These are phyloP conservation scores for Eucalyptus polybractea DNA, from an alignment of 345 rosid genomes.

Conservation along the genomic window DNA sequence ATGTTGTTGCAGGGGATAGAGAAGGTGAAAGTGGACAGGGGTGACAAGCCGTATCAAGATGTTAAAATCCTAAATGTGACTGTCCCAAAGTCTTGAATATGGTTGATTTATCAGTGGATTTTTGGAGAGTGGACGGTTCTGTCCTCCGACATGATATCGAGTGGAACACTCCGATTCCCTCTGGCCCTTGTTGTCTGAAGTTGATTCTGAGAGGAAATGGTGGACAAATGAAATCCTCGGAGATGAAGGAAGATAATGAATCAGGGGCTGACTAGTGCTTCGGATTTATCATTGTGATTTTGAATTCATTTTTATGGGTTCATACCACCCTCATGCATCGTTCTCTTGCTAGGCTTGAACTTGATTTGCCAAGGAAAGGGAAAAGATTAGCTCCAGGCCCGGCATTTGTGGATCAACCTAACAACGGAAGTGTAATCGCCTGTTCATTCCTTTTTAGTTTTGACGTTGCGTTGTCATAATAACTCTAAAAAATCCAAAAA, in stretches of 20 bases:
- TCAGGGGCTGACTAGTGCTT: background rate
- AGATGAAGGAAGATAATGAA: background rate
- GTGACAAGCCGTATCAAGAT: constrained; percentile 82
- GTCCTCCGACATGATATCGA: background rate
- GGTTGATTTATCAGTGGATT: background rate
- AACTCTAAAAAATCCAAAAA: background rate
- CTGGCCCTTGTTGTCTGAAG: background rate
- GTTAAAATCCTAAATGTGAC: constrained; percentile 85
- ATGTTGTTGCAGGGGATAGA: constrained; percentile 55
- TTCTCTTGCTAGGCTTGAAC: background rate
- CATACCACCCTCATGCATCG: background rate
- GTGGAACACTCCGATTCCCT: background rate
- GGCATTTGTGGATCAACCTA: background rate
- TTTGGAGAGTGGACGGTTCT: background rate
- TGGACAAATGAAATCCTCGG: background rate
- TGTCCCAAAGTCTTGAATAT: constrained; percentile 55
- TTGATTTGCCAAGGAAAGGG: background rate
- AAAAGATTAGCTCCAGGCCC: background rate
- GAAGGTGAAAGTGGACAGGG: constrained; percentile 94
- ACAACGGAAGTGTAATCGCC: background rate
- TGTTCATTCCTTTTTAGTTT: background rate
- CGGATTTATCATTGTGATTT: background rate
- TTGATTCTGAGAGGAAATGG: background rate
- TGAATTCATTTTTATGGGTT: background rate
- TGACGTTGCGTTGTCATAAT: background rate